Evolutionary conservation across 2,329 filamentous ascomycete species (phyloP), one percentile per base, ranked within the genome.

Genomic region (Cercospora sp.): DNA sequence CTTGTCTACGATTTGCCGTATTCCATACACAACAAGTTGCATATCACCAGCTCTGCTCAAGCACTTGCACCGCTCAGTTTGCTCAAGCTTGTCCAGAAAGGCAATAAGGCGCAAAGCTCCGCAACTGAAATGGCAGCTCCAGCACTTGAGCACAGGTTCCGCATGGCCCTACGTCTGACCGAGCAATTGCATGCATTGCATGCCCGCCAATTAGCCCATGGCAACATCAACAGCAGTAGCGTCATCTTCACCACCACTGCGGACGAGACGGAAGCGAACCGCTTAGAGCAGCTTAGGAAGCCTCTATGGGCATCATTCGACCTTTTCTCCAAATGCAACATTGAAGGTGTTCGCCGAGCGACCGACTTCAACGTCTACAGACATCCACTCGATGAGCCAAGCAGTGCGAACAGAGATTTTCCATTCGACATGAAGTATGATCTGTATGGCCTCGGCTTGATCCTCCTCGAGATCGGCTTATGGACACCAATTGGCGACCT

Each of bases 171-270:
- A 63, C 91, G 92, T 71, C 82, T 94, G 3, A 87, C 87, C 33
- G 89, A 89, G 71, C 91, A 90, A 3, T 84, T 94, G 36, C 91
- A 91, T 74, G 89, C 91, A 71, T 83, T 94, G 77, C 91, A 94
- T 75, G 85, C 86, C 2, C 84, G 89, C 48, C 87, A 88, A 13
- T 86, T 93, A 63, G 86, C 85, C 6, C 91, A 94, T 77, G 90
- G 91, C 4, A 90, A 91, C 73, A 84, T 94, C 31, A 82, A 86
- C 59, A 88, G 88, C 71, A 85, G 83, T 48, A 91, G 90, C 68
- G 84, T 94, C 16, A 85, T 90, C 0, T 92, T 94, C 63, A 89
- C 88, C 64, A 78, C 80, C 1, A 81, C 79, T 0, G 78, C 80
- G 6, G 79, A 77, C 5, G 80, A 83, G 7, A 79, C 80, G 1